Conservation (phyloP, 495 filamentous ascomycete genomes). For the Neurospora pannonica region DNA sequence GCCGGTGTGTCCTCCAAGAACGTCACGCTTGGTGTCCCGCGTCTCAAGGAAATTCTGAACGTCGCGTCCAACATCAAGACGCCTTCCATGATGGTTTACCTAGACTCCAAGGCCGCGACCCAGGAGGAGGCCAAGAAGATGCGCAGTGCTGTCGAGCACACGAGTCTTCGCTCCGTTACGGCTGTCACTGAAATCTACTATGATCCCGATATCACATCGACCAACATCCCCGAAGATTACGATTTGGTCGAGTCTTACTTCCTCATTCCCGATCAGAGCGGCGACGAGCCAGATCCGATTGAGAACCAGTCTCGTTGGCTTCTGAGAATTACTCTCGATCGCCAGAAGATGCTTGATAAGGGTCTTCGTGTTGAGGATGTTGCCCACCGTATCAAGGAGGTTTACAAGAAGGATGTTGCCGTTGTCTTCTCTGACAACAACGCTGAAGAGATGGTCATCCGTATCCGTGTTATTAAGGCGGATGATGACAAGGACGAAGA, state of each 20-base stretch:
- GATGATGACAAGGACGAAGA: conserved; percentile 65
- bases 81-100: conserved; percentile 91
- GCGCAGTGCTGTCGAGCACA: conserved; percentile 85
- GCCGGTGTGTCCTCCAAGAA: conserved; percentile 99
- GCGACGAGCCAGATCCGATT: conserved; percentile 54
- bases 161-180: conserved; percentile 84
- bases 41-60: conserved; percentile 98
- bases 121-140: conserved; percentile 78
- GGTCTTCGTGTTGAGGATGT: conserved; percentile 86
- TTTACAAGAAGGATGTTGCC: conserved; percentile 77
- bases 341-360: conserved; percentile 91
- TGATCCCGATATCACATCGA: conserved; percentile 80
- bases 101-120: conserved; percentile 47
- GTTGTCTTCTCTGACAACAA: conserved; percentile 98
- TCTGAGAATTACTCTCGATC: conserved; percentile 85
- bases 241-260: conserved; percentile 98
- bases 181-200: conserved; percentile 93
- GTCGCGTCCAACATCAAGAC: conserved; percentile 98
- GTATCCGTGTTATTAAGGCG: conserved; percentile 69
- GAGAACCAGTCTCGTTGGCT: conserved; percentile 87
- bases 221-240: conserved; percentile 73
- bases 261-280: conserved; percentile 70
- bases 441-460: conserved; percentile 88
- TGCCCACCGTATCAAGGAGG: conserved; percentile 75
- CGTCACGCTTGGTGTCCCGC: conserved; percentile 95